phyloP scores from a whole-genome alignment of 371 early-diverging fungal genomes.

The Lichtheimia corymbifera region DNA sequence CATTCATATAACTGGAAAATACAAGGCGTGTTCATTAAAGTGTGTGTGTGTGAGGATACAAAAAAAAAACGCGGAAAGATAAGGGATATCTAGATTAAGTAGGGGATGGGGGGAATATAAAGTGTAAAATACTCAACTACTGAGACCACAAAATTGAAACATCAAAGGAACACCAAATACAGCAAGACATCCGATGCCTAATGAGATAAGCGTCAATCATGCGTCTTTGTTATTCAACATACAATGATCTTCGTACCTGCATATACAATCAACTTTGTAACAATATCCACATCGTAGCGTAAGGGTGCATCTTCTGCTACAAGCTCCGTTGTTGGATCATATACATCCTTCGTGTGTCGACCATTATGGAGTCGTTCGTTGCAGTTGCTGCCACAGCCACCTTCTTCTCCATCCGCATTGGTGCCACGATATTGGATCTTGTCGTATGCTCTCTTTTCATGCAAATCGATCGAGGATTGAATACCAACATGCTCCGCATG shows the following conservation, averaged over 20 bases:
- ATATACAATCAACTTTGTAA: slow-evolving; percentile 69
- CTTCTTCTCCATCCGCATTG: slow-evolving; percentile 12
- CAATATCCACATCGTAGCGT: slow-evolving; percentile 71
- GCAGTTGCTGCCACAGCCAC: no score
- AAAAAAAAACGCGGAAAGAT: no score
- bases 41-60: no score
- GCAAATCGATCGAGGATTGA: slow-evolving; percentile 60
- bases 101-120: background rate
- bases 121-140: background rate
- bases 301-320: slow-evolving; percentile 56
- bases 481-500: slow-evolving; percentile 55
- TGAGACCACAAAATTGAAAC: slow-evolving; percentile 34
- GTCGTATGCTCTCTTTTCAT: slow-evolving; percentile 47
- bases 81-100: no score
- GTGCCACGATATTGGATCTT: slow-evolving; percentile 34
- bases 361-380: no score
- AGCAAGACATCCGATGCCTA: slow-evolving; percentile 61
- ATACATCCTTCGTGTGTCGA: slow-evolving; percentile 11
- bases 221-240: background rate
- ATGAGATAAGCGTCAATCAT: background rate
- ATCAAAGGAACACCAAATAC: slow-evolving; percentile 52
- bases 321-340: slow-evolving; percentile 36
- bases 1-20: no score
- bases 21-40: no score
- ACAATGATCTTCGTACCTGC: slow-evolving; percentile 37